phyloP scores from a whole-genome alignment of 2,329 filamentous ascomycete genomes.

The Chalara sp. region DNA sequence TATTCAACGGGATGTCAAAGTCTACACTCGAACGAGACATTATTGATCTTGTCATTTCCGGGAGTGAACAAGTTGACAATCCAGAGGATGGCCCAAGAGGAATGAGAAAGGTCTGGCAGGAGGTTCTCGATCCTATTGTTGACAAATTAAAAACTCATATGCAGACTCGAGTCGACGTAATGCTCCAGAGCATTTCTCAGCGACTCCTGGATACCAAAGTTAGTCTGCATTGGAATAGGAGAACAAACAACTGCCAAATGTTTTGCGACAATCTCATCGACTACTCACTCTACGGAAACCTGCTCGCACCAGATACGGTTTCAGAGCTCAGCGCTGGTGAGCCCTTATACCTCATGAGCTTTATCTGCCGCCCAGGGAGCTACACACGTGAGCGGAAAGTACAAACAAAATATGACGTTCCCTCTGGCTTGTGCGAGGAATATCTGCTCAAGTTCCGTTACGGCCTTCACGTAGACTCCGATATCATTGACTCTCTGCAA shows the following conservation, averaged over 20 bases:
- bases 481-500: slow-evolving; percentile 35
- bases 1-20: background rate
- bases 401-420: slow-evolving; percentile 29
- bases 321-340: background rate
- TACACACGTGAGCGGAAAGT: slow-evolving; percentile 17
- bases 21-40: background rate
- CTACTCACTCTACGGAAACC: background rate
- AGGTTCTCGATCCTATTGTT: background rate
- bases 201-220: background rate
- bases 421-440: slow-evolving; percentile 36
- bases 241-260: background rate
- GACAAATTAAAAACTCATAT: background rate
- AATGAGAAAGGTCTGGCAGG: background rate
- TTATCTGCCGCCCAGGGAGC: slow-evolving; percentile 27
- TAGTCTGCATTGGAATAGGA: background rate
- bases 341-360: slow-evolving; percentile 31
- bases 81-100: background rate
- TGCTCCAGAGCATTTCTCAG: background rate
- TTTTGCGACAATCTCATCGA: background rate
- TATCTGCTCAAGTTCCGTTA: slow-evolving; percentile 34
- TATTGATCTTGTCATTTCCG: background rate
- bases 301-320: background rate
- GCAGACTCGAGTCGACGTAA: background rate
- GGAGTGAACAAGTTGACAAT: background rate
- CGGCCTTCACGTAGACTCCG: slow-evolving; percentile 33